These are phyloP conservation scores for Botrytis squamosa DNA, from an alignment of 2,329 filamentous ascomycete species.

Conservation along the genomic window DNA sequence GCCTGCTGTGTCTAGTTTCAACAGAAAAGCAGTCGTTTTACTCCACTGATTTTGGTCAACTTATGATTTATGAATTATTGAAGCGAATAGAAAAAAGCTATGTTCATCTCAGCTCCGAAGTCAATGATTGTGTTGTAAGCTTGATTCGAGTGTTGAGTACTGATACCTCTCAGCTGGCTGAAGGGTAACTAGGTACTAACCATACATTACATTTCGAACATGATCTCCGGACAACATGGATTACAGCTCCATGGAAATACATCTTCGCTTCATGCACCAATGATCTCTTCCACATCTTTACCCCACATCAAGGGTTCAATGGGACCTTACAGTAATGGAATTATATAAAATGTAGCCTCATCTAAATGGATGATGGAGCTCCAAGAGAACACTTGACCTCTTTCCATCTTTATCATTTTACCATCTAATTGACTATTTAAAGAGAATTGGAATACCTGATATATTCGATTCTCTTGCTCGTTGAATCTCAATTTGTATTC, in stretches of 20 bases:
- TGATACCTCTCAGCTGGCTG: background rate
- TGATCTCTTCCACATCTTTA: background rate
- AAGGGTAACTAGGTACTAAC: background rate
- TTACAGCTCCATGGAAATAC: background rate
- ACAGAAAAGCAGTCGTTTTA: background rate
- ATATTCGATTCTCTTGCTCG: background rate
- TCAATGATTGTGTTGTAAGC: background rate
- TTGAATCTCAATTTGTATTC: background rate
- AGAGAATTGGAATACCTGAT: background rate
- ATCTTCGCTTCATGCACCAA: slow-evolving; percentile 17
- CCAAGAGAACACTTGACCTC: slow-evolving; percentile 20
- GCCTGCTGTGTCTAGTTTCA: background rate
- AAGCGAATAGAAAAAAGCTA: background rate
- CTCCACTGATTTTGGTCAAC: background rate
- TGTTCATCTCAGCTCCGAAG: background rate
- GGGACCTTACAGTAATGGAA: slow-evolving; percentile 9
- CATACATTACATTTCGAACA: background rate
- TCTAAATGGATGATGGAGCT: background rate
- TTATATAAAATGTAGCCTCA: slow-evolving; percentile 19
- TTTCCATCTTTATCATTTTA: background rate
- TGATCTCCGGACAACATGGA: slow-evolving; percentile 12
- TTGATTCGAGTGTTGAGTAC: background rate
- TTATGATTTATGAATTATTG: background rate
- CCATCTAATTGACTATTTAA: background rate
- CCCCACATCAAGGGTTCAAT: slow-evolving; percentile 13